phyloP scores from a whole-genome alignment of 2,329 filamentous ascomycete species.

The Xylaria sp. region DNA sequence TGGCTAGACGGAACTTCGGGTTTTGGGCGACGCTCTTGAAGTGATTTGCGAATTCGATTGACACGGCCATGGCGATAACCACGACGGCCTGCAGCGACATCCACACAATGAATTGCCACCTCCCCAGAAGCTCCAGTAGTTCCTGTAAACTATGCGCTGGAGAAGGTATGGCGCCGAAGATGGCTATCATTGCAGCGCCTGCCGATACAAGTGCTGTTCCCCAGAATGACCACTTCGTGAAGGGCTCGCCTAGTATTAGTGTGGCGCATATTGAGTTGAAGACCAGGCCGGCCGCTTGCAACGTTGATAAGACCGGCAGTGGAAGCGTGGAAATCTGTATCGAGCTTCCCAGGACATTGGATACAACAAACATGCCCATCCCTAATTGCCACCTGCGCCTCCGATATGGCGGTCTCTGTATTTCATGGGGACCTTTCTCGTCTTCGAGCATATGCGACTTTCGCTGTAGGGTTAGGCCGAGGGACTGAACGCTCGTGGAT shows the following conservation, averaged over 20 bases:
- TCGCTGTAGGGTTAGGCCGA: constrained; percentile 94
- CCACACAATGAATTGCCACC: constrained; percentile 85
- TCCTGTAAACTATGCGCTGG: constrained; percentile 89
- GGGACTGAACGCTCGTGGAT: constrained; percentile 93
- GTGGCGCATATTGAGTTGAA: constrained; percentile 99
- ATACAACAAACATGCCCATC: constrained; percentile 96
- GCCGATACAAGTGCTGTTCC: constrained; percentile 88
- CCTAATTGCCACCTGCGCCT: constrained; percentile 95
- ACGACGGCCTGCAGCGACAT: constrained; percentile 82
- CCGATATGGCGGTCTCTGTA: constrained; percentile 86
- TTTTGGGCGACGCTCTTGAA: constrained; percentile 66
- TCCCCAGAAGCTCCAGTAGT: constrained; percentile 77
- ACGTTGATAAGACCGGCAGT: constrained; percentile 89
- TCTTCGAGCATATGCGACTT: constrained; percentile 99
- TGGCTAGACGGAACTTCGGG: constrained; percentile 75
- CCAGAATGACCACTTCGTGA: constrained; percentile 90
- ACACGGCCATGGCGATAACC: constrained; percentile 73
- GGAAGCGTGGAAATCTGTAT: constrained; percentile 98
- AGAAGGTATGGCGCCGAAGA: constrained; percentile 93
- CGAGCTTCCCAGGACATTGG: constrained; percentile 92
- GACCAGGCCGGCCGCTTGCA: constrained; percentile 94
- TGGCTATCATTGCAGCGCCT: constrained; percentile 90
- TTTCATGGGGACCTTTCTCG: constrained; percentile 82
- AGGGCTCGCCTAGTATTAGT: constrained; percentile 89
- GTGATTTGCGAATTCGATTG: constrained; percentile 66